Conservation (phyloP, 495 filamentous ascomycete species). For the Platismatia glauca region DNA sequence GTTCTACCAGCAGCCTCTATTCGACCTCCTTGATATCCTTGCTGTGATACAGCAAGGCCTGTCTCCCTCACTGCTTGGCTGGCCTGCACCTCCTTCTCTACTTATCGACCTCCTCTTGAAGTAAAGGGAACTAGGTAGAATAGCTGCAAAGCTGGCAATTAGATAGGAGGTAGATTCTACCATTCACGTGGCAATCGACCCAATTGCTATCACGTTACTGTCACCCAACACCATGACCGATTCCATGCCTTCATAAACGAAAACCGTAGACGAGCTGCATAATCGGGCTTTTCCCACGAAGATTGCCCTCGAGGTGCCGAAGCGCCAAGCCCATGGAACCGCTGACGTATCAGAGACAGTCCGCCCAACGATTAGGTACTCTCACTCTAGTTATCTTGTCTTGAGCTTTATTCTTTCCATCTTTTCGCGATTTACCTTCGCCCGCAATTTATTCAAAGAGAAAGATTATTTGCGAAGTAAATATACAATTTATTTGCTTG, state of each 20-base stretch:
- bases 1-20: constrained; percentile 1
- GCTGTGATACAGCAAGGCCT: neutral
- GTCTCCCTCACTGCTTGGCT: neutral
- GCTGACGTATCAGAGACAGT: neutral
- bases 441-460: neutral
- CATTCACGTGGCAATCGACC: constrained; percentile 6
- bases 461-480: neutral
- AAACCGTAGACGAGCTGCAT: neutral
- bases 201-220: neutral
- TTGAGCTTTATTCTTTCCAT: neutral
- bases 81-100: constrained; percentile 2
- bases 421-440: neutral
- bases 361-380: neutral
- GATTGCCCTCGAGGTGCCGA: neutral
- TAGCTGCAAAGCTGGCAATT: constrained; percentile 7
- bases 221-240: neutral
- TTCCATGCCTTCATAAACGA: neutral
- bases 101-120: neutral
- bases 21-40: neutral
- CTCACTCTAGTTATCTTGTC: too few relatives aligned
- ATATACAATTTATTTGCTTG: neutral
- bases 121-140: constrained; percentile 6
- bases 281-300: neutral
- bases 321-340: neutral
- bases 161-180: constrained; percentile 3